Evolutionary conservation across 345 rosid species (phyloP), one percentile per base, ranked within the genome.

Genomic region (Carallia brachiata): DNA sequence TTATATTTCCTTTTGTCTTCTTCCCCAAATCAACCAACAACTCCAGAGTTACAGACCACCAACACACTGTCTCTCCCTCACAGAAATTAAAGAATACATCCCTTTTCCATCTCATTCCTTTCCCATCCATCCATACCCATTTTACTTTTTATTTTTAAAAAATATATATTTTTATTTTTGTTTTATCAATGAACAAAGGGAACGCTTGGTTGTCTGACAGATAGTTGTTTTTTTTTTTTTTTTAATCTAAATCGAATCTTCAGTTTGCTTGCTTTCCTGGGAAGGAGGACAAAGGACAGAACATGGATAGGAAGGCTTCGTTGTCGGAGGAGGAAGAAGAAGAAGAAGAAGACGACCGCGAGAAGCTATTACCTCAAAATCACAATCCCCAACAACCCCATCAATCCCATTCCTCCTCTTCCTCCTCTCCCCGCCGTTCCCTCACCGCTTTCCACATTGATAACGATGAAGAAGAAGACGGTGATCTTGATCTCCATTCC

Each of bases 291-390:
- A 8, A 10, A 54, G 23, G 58, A 54, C 0, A 54, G 4, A 54
- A 6, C 6, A 19, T 19, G 32, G 13, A 55, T 8, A n/a, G 27
- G 78, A 80, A 36, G 50, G 82, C 76, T 71, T 79, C 85, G 53
- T 78, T 23, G 30, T 23, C 83, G 39, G 97, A 87, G 64, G 92
- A 23, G 23, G 23, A 23, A 23, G 23, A 23, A 23, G 23, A 23
- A 23, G 23, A 23, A 23, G 23, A 87, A 3, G 90, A 89, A 36
- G 97, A 86, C 36, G 97, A 86, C 59, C 85, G 84, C 64, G 81
- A 69, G 62, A 82, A 73, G 68, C 73, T 91, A 5, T 81, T 86
- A 69, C 83, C 70, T 32, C 89, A 86, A 70, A 81, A 87, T 73
- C 84, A 88, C 68, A 71, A 80, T 72, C 84, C 78, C 18, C 80